Evolutionary conservation across 305 asterid genomes (phyloP).

Genomic region (Plantago coronopus): DNA sequence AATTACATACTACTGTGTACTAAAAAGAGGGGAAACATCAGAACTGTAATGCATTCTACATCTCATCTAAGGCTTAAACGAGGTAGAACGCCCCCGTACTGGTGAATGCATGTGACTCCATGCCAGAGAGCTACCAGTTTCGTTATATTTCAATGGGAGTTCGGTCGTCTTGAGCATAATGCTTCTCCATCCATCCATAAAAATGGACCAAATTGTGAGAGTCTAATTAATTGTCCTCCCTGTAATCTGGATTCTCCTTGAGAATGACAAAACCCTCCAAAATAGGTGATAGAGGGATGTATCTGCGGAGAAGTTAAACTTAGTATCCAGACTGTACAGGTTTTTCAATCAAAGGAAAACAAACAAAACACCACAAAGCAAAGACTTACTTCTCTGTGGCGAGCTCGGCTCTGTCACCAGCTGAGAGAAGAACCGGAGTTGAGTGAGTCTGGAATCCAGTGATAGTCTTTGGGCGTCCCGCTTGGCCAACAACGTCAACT

Average conservation of each 20-base stretch:
- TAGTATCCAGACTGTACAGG: background rate
- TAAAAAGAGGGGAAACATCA: no score
- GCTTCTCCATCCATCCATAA: no score
- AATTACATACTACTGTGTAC: no score
- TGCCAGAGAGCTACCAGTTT: no score
- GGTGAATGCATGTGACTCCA: no score
- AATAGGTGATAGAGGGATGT: slow-evolving; percentile 79
- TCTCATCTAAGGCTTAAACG: no score
- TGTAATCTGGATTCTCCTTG: slow-evolving; percentile 85
- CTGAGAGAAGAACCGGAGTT: slow-evolving; percentile 87
- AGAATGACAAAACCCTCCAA: slow-evolving; percentile 94
- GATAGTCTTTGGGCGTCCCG: slow-evolving; percentile 95
- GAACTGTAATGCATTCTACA: no score
- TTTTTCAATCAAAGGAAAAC: background rate
- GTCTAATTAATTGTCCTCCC: slow-evolving; percentile 35
- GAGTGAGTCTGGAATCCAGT: slow-evolving; percentile 97
- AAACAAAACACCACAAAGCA: background rate
- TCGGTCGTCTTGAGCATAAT: no score
- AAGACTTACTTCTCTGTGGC: slow-evolving; percentile 80
- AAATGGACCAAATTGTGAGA: no score
- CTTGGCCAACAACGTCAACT: slow-evolving; percentile 93
- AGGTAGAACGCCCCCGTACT: no score
- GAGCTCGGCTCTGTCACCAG: slow-evolving; percentile 97
- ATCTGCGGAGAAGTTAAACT: slow-evolving; percentile 38
- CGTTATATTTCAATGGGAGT: no score